These are phyloP conservation scores for Cutaneotrichosporon mucoides DNA, from an alignment of 1,284 basidiomycete species.

Conservation along the genomic window DNA sequence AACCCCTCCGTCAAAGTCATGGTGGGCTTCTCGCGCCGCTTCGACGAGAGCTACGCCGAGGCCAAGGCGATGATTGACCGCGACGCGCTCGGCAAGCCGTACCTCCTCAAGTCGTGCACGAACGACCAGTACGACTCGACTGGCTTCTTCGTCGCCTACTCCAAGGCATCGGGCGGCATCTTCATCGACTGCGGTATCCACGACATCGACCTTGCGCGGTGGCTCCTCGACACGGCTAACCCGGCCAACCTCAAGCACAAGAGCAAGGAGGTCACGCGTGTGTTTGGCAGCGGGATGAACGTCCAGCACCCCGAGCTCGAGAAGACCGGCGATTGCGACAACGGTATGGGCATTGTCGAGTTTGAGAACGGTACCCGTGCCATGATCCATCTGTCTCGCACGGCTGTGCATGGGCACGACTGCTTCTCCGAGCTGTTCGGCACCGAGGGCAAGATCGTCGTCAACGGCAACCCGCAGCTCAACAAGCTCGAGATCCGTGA, in stretches of 20 bases:
- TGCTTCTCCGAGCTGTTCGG: conserved; percentile 31
- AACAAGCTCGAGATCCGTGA: conserved; percentile 32
- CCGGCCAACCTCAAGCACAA: neutral
- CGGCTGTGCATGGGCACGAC: conserved; percentile 31
- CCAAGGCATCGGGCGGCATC: conserved; percentile 32
- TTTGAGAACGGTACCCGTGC: conserved; percentile 20
- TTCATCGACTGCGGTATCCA: conserved; percentile 39
- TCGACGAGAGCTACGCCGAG: conserved; percentile 33
- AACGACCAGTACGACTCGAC: conserved; percentile 33
- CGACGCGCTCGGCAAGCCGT: conserved; percentile 24
- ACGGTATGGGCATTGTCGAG: conserved; percentile 28
- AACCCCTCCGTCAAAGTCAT: conserved; percentile 32
- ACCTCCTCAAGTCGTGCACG: conserved; percentile 29
- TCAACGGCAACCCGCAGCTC: conserved; percentile 30
- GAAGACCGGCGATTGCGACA: conserved; percentile 29
- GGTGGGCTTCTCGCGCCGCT: conserved; percentile 35
- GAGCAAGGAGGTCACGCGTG: conserved; percentile 25
- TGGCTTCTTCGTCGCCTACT: conserved; percentile 37
- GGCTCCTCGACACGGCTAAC: conserved; percentile 18
- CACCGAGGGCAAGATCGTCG: conserved; percentile 26
- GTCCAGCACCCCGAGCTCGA: conserved; percentile 31
- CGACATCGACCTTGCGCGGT: conserved; percentile 34
- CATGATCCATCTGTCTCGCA: conserved; percentile 28
- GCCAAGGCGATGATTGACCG: conserved; percentile 20
- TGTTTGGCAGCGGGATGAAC: conserved; percentile 28